Evolutionary conservation across 1,284 basidiomycete species (phyloP), one percentile per base, ranked within the genome.

Genomic region (Chalciporus sp.): DNA sequence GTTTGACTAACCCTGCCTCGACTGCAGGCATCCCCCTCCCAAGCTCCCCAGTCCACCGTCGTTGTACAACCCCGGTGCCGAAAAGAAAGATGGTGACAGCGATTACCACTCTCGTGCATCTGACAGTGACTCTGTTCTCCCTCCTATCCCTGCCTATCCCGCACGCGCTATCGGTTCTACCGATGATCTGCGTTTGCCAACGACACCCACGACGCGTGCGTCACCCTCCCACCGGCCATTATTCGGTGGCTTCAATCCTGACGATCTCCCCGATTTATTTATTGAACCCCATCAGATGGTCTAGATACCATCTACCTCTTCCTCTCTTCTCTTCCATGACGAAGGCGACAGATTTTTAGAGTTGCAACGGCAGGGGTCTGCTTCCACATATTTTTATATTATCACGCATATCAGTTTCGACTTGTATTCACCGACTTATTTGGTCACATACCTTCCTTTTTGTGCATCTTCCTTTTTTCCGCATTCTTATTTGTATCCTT

Each of bases 141-240:
- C 49, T 27, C 49, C 49, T 14, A 41, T 29, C 14, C 49, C 49
- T 12, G 49, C 49, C 7, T 50, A 43, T 50, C 49, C 19, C 17
- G 28, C 23, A 11, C 41, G 49, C 6, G 49, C 49, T 10, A 33
- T 42, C 31, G 49, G 41, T 17, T 49, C 41, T 14, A 20, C 43
- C 16, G 49, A 50, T n/a, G 49, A 50, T 17, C 37, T 50, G 4
- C 16, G 31, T 23, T 16, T 27, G n/a, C 42, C 42, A 10, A 42
- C 41, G 11, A 42, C 40, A 12, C 37, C 37, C 14, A 16, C 40
- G 31, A 20, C 49, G 11, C 49, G 28, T 42, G 19, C 41, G 10
- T 28, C 27, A 19, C 26, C 43, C 14, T 42, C 41, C 2, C 33
- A 19, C 31, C 31, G 1, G 20, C 33, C 41, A 11, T 31, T 31